phyloP scores from a whole-genome alignment of 1,284 basidiomycete species.

The Pascua guehoae region DNA sequence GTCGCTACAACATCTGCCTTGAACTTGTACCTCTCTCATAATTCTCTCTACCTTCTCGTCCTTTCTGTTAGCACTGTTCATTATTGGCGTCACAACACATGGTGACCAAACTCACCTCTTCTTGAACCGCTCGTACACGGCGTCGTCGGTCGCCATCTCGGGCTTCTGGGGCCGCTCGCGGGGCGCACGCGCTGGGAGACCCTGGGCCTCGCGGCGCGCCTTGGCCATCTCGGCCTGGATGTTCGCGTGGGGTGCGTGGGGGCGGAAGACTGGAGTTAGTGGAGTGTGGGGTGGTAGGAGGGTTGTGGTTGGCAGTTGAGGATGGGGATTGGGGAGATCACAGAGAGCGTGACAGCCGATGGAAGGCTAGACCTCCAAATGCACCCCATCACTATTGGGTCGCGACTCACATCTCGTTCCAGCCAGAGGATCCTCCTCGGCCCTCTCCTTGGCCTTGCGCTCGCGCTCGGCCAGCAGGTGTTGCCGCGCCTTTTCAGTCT shows the following conservation, averaged over 20 bases:
- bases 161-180: slow-evolving; percentile 41
- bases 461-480: slow-evolving; percentile 60
- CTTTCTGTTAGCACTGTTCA: no score
- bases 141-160: slow-evolving; percentile 85
- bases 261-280: slow-evolving; percentile 66
- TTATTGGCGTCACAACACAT: no score
- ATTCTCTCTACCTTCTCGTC: no score
- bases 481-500: slow-evolving; percentile 92
- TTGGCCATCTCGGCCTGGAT: slow-evolving; percentile 81
- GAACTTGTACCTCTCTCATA: no score
- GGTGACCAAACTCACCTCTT: slow-evolving; percentile 23
- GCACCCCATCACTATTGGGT: no score
- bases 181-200: slow-evolving; percentile 56
- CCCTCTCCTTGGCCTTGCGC: slow-evolving; percentile 44
- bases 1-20: no score
- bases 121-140: slow-evolving; percentile 60
- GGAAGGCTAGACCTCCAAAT: no score
- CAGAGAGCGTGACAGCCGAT: not conserved
- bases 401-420: slow-evolving; percentile 70
- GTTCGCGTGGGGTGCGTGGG: slow-evolving; percentile 66
- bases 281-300: no score
- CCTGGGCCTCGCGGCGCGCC: slow-evolving; percentile 77
- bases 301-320: no score
- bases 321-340: not conserved
- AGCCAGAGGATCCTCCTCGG: slow-evolving; percentile 63